Evolutionary conservation across 768 basidiomycete genomes (phyloP).

Genomic region (Gautieria morchelliformis): DNA sequence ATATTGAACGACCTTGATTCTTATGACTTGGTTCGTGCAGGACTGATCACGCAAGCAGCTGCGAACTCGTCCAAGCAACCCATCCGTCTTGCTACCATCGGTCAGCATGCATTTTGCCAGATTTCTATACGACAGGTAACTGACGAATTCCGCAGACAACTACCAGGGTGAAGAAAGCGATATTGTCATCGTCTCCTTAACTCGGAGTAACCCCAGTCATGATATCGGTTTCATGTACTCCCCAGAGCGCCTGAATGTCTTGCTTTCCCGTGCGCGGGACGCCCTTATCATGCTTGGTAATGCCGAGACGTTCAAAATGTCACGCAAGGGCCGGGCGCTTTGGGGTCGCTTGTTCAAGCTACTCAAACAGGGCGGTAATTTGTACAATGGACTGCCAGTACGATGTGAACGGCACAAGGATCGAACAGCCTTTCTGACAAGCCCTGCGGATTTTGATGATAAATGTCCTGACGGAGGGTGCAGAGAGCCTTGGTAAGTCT

Average conservation of each 20-base stretch:
- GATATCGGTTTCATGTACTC: conserved; percentile 68
- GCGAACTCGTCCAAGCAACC: too few relatives aligned
- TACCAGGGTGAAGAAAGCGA: conserved; percentile 72
- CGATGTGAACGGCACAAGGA: conserved; percentile 47
- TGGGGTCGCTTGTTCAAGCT: conserved; percentile 44
- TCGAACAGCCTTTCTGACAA: conserved; percentile 27
- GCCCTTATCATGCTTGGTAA: conserved; percentile 62
- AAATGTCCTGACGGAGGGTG: conserved; percentile 58
- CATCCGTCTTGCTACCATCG: too few relatives aligned
- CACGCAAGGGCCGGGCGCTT: conserved; percentile 37
- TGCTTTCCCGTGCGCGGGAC: conserved; percentile 59
- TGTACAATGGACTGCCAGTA: conserved; percentile 53
- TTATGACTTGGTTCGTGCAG: conserved; percentile 46
- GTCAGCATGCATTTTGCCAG: too few relatives aligned
- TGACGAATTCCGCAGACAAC: conserved; percentile 44
- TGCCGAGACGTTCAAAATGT: conserved; percentile 44
- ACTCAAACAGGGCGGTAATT: conserved; percentile 31
- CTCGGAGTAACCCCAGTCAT: conserved; percentile 42
- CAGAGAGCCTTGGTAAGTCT: conserved; percentile 42
- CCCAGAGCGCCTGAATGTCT: conserved; percentile 60
- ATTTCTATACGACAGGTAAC: too few relatives aligned
- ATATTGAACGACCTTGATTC: conserved; percentile 56
- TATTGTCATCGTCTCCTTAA: conserved; percentile 53
- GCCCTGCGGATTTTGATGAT: conserved; percentile 39
- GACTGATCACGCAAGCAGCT: conserved; percentile 34